A percentile compares a stretch with the other conserved stretches of the same genome.
Conservation (phyloP, 371 early-diverging fungal genomes). For the Chytridium lagenaria region DNA sequence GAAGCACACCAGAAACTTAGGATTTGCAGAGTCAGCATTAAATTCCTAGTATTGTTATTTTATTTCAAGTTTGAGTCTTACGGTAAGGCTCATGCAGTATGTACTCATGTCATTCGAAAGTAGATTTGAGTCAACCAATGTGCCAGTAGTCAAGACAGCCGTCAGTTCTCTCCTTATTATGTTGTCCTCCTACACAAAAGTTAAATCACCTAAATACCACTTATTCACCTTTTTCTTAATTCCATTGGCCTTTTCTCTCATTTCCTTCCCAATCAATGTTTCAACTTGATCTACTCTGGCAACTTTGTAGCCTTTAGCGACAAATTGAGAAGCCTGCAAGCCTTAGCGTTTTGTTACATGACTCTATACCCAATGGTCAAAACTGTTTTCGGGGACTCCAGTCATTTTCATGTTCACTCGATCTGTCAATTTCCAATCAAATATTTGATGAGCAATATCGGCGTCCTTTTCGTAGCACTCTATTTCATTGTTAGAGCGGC, state of each 20-base stretch:
- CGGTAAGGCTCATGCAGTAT: constrained; percentile 93
- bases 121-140: constrained; percentile 89
- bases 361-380: constrained; percentile 86
- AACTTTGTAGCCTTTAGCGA: constrained; percentile 97
- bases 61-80: background rate
- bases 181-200: constrained; percentile 77
- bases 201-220: background rate
- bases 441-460: constrained; percentile 95
- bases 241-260: constrained; percentile 73
- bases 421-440: constrained; percentile 97
- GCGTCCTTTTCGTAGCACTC: constrained; percentile 99
- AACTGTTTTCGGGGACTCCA: constrained; percentile 96
- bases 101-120: constrained; percentile 87
- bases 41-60: constrained; percentile 47
- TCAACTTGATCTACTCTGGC: constrained; percentile 99
- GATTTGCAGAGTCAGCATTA: constrained; percentile 44
- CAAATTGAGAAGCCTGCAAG: constrained; percentile 91
- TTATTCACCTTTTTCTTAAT: constrained; percentile 26
- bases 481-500: constrained; percentile 26
- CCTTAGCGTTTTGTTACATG: background rate
- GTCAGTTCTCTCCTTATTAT: constrained; percentile 96
- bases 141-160: constrained; percentile 93
- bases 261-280: constrained; percentile 91
- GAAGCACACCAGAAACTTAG: constrained; percentile 77
- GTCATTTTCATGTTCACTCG: constrained; percentile 99